phyloP scores from a whole-genome alignment of 257 asterid species.

The Fraxinus cuspidata region DNA sequence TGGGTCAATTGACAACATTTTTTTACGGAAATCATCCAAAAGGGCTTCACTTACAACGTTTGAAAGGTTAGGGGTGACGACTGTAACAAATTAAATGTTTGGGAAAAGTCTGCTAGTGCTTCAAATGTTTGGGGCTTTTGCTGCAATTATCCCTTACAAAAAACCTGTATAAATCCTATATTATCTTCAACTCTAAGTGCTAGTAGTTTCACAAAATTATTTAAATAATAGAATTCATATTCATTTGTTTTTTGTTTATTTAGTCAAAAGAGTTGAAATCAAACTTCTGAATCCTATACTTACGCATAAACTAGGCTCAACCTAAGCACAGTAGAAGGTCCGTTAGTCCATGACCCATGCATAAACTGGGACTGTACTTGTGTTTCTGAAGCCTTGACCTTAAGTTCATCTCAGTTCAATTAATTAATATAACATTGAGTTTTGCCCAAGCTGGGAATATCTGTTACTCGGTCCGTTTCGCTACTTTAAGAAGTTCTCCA shows the following conservation, averaged over 20 bases:
- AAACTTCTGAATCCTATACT: background rate
- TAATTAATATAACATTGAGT: background rate
- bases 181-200: background rate
- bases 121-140: too few relatives aligned
- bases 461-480: background rate
- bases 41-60: too few relatives aligned
- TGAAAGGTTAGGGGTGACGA: too few relatives aligned
- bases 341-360: background rate
- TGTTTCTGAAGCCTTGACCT: background rate
- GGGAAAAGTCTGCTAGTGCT: too few relatives aligned
- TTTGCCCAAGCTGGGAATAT: background rate
- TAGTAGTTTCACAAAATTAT: background rate
- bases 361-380: background rate
- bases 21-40: too few relatives aligned
- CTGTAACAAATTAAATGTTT: too few relatives aligned
- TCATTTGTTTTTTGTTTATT: too few relatives aligned
- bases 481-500: background rate
- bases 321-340: background rate
- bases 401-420: background rate
- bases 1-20: too few relatives aligned
- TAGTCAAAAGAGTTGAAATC: background rate
- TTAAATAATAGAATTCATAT: background rate
- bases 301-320: background rate
- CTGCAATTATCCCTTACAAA: too few relatives aligned
- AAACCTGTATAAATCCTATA: background rate